A percentile compares a stretch with the other conserved stretches of the same genome.
Evolutionary conservation across 2,329 filamentous ascomycete species (phyloP).

Genomic region (Pseudogymnoascus sp.): DNA sequence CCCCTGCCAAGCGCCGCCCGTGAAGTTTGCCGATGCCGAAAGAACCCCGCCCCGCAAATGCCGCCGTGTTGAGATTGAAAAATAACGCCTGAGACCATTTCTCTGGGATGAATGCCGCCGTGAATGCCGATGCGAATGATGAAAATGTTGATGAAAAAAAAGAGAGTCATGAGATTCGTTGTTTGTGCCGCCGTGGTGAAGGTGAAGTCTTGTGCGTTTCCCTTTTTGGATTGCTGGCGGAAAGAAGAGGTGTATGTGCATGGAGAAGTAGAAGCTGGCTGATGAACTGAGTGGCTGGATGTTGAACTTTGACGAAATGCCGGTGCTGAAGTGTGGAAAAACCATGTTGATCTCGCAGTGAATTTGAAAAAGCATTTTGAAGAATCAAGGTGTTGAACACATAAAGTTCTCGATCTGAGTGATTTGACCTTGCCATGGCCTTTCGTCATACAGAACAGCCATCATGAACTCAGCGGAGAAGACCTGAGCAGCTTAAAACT

Average conservation of each 20-base stretch:
- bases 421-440: neutral
- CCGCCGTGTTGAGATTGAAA: neutral
- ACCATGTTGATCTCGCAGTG: neutral
- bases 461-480: neutral
- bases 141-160: neutral
- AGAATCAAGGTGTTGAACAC: neutral
- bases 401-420: neutral
- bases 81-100: neutral
- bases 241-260: neutral
- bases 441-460: neutral
- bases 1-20: constrained; percentile 2
- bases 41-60: neutral
- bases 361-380: neutral
- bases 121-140: neutral
- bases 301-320: neutral
- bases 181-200: neutral
- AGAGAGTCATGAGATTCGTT: neutral
- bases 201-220: neutral
- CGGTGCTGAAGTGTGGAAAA: neutral
- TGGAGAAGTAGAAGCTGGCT: neutral
- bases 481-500: neutral
- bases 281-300: neutral
- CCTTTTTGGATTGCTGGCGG: neutral
- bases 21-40: neutral
- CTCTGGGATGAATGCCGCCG: constrained; percentile 1